Base-by-base conservation (phyloP, 495 filamentous ascomycete genomes). In the Podospora australis region DNA sequence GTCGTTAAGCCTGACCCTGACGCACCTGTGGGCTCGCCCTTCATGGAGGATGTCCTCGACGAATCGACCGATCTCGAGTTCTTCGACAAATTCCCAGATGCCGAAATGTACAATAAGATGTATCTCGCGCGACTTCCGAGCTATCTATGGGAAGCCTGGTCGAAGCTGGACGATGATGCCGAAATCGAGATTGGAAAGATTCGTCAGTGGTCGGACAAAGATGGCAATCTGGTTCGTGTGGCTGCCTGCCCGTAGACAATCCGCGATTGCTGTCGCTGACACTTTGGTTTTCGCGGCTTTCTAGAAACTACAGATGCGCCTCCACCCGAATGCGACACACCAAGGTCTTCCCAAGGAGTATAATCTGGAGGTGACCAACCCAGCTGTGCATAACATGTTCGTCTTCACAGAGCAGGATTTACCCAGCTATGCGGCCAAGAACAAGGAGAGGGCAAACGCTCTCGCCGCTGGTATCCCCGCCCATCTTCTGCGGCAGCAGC, bases 351-450 rank as follows among this genome's bases (percentile, higher is more conserved):
- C 89, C 2, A 88, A 87, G 56, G 88, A 94, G 60, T 97, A 95
- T 67, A 73, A 81, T 39, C 69, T 97, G 43, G 78, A 87, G 11
- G 59, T 85, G 49, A 81, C 73, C 48, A 83, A 78, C 57, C 54
- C 70, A 57, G 60, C 78, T 53, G 66, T 82, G 40, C 68, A 78
- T 59, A 98, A 96, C 59, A 91, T 87, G 6, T 95, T 80, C 59
- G 67, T 96, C 32, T 97, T 97, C 59, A 86, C 84, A 13, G 90
- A 97, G 66, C 89, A 92, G 63, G 86, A 97, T 60, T 75, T 94
- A 19, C 84, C 89, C 2, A 87, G 86, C 22, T 89, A 81, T 58
- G 80, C 81, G 49, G 74, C 75, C 13, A 82, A 77, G 59, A 71
- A 68, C 62, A 75, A 69, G 57, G 69, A 63, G 54, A 68, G 64